Evolutionary conservation across 179 eudicot genomes (phyloP), one percentile per base, ranked within the genome.

Genomic region (Amaranthus tricolor): DNA sequence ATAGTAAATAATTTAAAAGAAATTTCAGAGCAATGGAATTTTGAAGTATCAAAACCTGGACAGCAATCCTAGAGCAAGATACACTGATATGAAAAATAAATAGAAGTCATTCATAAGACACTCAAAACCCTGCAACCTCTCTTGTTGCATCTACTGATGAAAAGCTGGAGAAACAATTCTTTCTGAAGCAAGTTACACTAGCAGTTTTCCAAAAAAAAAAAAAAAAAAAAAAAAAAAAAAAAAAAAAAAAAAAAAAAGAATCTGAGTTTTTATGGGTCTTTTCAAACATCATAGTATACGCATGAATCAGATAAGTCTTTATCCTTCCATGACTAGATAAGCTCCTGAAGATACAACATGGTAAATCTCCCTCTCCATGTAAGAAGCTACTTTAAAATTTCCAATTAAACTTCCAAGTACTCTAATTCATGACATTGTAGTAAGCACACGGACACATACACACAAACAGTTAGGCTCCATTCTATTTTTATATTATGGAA

Each of bases 251-350:
- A 31, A 31, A 31, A 31, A 3, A 31, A 31, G n/a, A n/a, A n/a
- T n/a, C 40, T 31, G 40, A 31, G 40, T 31, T 2, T 4, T 31
- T 31, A 31, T 31, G 40, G 40, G 40, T 31, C 31, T 31, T 31
- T 31, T 31, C 40, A 31, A 31, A 31, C 40, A 31, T 0, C 40
- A 31, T 31, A 12, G 17, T n/a, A 14, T 63, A 31, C 52, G 54
- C 51, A 53, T 8, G 57, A 54, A 10, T 13, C 53, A 31, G 40
- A 31, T n/a, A 65, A 48, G 44, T 4, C 52, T 11, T 61, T 61
- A 59, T 61, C 57, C 75, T 48, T 73, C 20, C 57, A 48, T n/a
- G 20, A 52, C 62, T 53, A 64, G 45, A 62, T 7, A 62, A 14
- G 54, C 13, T 60, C 50, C 67, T 48, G 47, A 47, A 44, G 16